Percentiles rank a stretch among this genome's conserved stretches.
phyloP scores from a whole-genome alignment of 2,329 filamentous ascomycete species.

The Teratosphaeria destructans region DNA sequence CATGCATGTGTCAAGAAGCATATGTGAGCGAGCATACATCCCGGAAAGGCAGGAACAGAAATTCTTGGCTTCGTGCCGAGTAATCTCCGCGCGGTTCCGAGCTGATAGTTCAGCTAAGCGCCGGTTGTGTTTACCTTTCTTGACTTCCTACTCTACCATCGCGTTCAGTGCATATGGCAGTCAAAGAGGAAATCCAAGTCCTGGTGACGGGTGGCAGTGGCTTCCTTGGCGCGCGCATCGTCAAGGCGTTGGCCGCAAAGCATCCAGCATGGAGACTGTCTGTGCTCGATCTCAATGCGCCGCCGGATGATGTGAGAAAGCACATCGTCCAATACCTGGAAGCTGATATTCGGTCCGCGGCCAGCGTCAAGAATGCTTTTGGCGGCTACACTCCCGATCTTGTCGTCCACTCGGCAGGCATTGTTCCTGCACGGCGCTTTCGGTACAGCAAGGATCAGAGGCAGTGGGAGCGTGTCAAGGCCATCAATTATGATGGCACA shows the following conservation, averaged over 20 bases:
- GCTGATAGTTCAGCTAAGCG: neutral
- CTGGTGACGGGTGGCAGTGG: constrained; percentile 40
- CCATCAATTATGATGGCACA: constrained; percentile 85
- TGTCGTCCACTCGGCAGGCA: constrained; percentile 76
- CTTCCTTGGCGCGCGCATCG: constrained; percentile 35
- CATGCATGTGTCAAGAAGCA: neutral
- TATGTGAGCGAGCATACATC: neutral
- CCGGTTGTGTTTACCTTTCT: neutral
- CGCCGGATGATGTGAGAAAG: constrained; percentile 10
- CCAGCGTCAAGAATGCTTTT: constrained; percentile 39
- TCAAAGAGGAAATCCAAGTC: constrained; percentile 14
- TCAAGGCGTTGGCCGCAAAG: constrained; percentile 28
- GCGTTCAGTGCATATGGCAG: neutral
- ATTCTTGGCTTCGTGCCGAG: neutral
- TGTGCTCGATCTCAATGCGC: constrained; percentile 31
- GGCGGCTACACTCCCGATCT: constrained; percentile 60
- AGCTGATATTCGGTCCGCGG: constrained; percentile 30
- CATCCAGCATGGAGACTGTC: constrained; percentile 31
- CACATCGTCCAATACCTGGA: constrained; percentile 25
- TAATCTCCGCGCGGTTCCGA: neutral
- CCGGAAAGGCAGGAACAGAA: neutral
- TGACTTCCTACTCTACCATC: neutral
- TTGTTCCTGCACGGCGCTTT: constrained; percentile 28
- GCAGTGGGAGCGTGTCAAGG: constrained; percentile 53
- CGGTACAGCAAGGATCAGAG: constrained; percentile 30